Evolutionary conservation across 345 rosid genomes (phyloP).

Genomic region (Hibiscus mutabilis): DNA sequence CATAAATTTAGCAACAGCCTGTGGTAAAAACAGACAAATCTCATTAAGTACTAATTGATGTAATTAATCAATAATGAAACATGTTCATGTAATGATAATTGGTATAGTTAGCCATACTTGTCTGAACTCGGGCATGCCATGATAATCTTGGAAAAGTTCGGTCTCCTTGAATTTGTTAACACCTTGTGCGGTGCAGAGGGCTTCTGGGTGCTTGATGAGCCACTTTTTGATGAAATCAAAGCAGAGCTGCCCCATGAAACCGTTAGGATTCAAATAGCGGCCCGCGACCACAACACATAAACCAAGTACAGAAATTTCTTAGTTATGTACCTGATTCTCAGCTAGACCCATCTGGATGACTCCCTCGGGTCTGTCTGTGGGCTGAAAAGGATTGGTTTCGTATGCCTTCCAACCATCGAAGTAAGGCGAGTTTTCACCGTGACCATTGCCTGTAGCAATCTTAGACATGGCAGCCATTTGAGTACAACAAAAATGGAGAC

Average conservation of each 20-base stretch:
- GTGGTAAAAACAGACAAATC: not conserved
- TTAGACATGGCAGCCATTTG: slow-evolving; percentile 18
- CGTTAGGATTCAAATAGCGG: not conserved
- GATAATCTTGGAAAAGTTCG: slow-evolving; percentile 81
- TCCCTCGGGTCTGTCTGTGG: slow-evolving; percentile 50
- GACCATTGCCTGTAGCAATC: slow-evolving; percentile 48
- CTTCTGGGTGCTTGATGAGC: slow-evolving; percentile 57
- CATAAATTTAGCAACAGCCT: slow-evolving; percentile 93
- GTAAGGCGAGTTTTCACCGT: slow-evolving; percentile 71
- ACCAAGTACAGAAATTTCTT: too few relatives aligned
- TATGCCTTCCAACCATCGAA: slow-evolving; percentile 88
- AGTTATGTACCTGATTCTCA: slow-evolving; percentile 60
- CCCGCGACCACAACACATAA: not conserved
- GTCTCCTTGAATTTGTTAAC: slow-evolving; percentile 43
- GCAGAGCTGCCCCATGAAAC: slow-evolving; percentile 49
- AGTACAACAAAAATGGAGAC: too few relatives aligned
- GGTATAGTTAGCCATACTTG: slow-evolving; percentile 32
- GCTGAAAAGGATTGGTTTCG: slow-evolving; percentile 54
- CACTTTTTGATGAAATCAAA: slow-evolving; percentile 63
- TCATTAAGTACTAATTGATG: too few relatives aligned
- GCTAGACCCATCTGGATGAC: slow-evolving; percentile 98
- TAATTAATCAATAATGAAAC: not conserved
- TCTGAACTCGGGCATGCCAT: slow-evolving; percentile 82
- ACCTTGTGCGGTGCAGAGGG: slow-evolving; percentile 64
- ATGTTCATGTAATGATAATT: not conserved